These are phyloP conservation scores for Epichloe festucae DNA, from an alignment of 2,329 filamentous ascomycete species.

Conservation along the genomic window DNA sequence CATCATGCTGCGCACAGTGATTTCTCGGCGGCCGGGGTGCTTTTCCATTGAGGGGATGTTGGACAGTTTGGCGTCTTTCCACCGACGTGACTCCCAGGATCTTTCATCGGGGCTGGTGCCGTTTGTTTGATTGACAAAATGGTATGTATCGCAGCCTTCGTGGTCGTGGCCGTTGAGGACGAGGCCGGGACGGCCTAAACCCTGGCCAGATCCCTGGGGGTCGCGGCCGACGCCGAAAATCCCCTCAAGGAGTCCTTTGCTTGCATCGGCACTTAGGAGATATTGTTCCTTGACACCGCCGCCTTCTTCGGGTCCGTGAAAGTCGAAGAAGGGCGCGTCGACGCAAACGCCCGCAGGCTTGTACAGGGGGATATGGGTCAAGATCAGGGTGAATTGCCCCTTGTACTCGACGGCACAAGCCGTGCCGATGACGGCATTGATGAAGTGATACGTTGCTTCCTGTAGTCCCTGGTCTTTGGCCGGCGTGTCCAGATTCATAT, in stretches of 20 bases:
- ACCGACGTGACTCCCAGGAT: conserved; percentile 37
- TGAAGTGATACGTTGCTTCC: conserved; percentile 62
- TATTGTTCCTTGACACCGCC: conserved; percentile 82
- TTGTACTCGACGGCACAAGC: conserved; percentile 46
- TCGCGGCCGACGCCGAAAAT: conserved; percentile 67
- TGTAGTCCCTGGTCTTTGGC: conserved; percentile 56
- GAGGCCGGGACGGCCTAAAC: conserved; percentile 58
- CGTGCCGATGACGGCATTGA: conserved; percentile 54
- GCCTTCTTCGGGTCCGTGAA: conserved; percentile 52
- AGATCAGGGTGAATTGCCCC: conserved; percentile 64
- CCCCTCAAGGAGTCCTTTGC: conserved; percentile 65
- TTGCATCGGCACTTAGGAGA: conserved; percentile 62
- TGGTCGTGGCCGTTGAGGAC: conserved; percentile 93
- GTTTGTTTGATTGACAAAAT: conserved; percentile 58
- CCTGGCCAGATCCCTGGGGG: conserved; percentile 39
- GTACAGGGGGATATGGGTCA: conserved; percentile 86
- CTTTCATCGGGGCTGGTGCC: conserved; percentile 26
- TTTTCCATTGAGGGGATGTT: conserved; percentile 28
- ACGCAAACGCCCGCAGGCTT: conserved; percentile 73
- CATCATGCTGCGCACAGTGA: conserved; percentile 98
- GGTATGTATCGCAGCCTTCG: conserved; percentile 80
- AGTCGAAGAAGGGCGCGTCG: conserved; percentile 72
- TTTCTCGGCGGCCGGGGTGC: conserved; percentile 61
- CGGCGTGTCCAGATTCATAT: conserved; percentile 85
- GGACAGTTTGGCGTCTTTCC: conserved; percentile 29